These are phyloP conservation scores for Mollisia scopiformis DNA, from an alignment of 2,329 filamentous ascomycete species.

Conservation along the genomic window DNA sequence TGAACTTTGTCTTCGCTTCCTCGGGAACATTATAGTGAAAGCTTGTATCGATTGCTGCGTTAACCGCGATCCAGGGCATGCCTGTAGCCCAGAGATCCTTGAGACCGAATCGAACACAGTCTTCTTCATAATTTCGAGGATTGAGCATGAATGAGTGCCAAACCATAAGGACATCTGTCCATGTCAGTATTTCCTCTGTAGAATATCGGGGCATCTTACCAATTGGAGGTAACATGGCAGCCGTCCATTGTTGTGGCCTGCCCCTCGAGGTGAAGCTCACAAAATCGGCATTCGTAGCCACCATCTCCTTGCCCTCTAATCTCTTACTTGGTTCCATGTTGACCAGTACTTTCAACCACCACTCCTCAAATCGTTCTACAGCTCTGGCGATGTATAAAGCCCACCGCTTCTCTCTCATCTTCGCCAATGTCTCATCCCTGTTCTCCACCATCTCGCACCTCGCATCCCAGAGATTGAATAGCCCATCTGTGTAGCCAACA, in stretches of 20 bases:
- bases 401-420: slow-evolving; percentile 74
- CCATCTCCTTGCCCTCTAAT: slow-evolving; percentile 28
- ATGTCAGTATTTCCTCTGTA: too few relatives aligned
- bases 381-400: slow-evolving; percentile 69
- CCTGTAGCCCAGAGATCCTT: slow-evolving; percentile 61
- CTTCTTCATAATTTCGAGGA: slow-evolving; percentile 73
- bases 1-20: slow-evolving; percentile 51
- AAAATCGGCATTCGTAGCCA: slow-evolving; percentile 20
- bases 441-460: slow-evolving; percentile 39
- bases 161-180: slow-evolving; percentile 73
- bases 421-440: slow-evolving; percentile 48
- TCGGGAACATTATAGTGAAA: slow-evolving; percentile 58
- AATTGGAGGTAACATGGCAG: slow-evolving; percentile 56
- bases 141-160: slow-evolving; percentile 83
- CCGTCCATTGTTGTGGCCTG: slow-evolving; percentile 38
- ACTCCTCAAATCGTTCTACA: slow-evolving; percentile 67
- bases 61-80: slow-evolving; percentile 67
- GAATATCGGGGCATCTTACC: too few relatives aligned
- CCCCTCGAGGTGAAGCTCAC: slow-evolving; percentile 23
- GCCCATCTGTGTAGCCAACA: slow-evolving; percentile 65
- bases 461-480: slow-evolving; percentile 65
- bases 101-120: slow-evolving; percentile 63
- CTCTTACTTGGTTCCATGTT: slow-evolving; percentile 25
- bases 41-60: slow-evolving; percentile 58
- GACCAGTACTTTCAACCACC: slow-evolving; percentile 55